A percentile compares a stretch with the other conserved stretches of the same genome.
Evolutionary conservation across 2,329 filamentous ascomycete species (phyloP).

Genomic region (Microcyclospora tardicrescens): DNA sequence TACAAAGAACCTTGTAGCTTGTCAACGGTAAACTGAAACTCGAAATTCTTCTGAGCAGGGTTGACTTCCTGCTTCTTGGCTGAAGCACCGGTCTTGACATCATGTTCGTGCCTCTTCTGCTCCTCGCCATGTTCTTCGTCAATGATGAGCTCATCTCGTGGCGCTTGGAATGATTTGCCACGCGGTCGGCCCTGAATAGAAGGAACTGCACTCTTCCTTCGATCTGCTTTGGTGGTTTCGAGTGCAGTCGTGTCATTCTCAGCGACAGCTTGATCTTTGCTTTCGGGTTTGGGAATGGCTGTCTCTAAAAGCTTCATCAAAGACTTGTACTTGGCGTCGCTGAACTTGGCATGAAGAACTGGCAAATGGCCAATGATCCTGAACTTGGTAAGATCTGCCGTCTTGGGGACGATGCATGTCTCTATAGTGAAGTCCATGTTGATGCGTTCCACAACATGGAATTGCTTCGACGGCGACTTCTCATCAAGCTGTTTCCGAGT

Average conservation of each 20-base stretch:
- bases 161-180: slow-evolving; percentile 59
- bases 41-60: slow-evolving; percentile 80
- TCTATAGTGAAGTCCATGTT: slow-evolving; percentile 97
- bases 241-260: slow-evolving; percentile 8
- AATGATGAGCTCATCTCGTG: slow-evolving; percentile 62
- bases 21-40: slow-evolving; percentile 94
- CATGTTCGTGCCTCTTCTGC: slow-evolving; percentile 37
- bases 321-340: slow-evolving; percentile 92
- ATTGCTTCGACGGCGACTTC: slow-evolving; percentile 49
- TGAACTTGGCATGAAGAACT: slow-evolving; percentile 79
- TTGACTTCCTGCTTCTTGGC: slow-evolving; percentile 34
- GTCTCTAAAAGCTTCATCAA: slow-evolving; percentile 94
- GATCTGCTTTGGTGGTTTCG: slow-evolving; percentile 23
- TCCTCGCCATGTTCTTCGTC: slow-evolving; percentile 45
- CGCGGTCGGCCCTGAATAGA: slow-evolving; percentile 40
- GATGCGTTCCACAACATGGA: slow-evolving; percentile 91
- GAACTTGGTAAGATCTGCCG: slow-evolving; percentile 81
- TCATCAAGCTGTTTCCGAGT: slow-evolving; percentile 70
- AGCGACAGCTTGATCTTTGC: slow-evolving; percentile 5
- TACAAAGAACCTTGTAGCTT: slow-evolving; percentile 87
- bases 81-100: slow-evolving; percentile 3
- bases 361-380: slow-evolving; percentile 85
- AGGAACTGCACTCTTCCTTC: slow-evolving; percentile 10
- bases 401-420: slow-evolving; percentile 91
- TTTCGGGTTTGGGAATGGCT: slow-evolving; percentile 71